Conservation (phyloP, 2,329 filamentous ascomycete genomes). For the Scedosporium aurantiacum region DNA sequence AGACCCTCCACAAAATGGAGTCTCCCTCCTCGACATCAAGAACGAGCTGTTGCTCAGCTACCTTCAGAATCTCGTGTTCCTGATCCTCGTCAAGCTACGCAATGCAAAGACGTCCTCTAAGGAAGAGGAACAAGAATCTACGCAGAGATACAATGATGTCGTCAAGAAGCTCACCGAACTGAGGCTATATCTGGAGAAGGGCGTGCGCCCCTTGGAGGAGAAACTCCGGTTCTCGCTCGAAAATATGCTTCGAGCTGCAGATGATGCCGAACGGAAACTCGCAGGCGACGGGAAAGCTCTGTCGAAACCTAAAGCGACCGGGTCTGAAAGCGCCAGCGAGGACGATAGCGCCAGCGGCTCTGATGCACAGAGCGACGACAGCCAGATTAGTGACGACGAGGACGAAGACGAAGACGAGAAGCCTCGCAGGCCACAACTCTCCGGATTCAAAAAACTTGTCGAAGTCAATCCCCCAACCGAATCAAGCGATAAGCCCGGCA, state of each 20-base stretch:
- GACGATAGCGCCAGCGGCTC: constrained; percentile 18
- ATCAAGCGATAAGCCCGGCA: constrained; percentile 37
- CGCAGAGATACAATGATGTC: constrained; percentile 33
- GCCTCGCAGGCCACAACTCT: constrained; percentile 10
- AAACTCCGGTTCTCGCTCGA: constrained; percentile 93
- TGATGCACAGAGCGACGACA: constrained; percentile 22
- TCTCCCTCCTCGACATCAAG: constrained; percentile 90
- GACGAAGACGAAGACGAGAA: constrained; percentile 18
- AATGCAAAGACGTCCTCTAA: constrained; percentile 23
- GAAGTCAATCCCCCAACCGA: constrained; percentile 14
- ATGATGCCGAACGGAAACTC: constrained; percentile 49
- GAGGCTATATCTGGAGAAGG: constrained; percentile 86
- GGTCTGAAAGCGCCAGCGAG: constrained; percentile 20
- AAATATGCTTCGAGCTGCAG: constrained; percentile 79
- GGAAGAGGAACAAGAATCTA: constrained; percentile 2
- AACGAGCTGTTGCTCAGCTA: constrained; percentile 97
- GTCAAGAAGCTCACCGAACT: constrained; percentile 84
- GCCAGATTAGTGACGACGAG: constrained; percentile 25
- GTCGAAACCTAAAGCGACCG: constrained; percentile 16
- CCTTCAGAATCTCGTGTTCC: constrained; percentile 83
- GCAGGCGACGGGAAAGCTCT: neutral
- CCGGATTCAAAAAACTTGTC: neutral
- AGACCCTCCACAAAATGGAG: constrained; percentile 69
- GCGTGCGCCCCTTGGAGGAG: constrained; percentile 78
- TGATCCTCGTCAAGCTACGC: constrained; percentile 72